Evolutionary conservation across 2,329 filamentous ascomycete genomes (phyloP), one percentile per base, ranked within the genome.

Genomic region (Zopfia rhizophila): DNA sequence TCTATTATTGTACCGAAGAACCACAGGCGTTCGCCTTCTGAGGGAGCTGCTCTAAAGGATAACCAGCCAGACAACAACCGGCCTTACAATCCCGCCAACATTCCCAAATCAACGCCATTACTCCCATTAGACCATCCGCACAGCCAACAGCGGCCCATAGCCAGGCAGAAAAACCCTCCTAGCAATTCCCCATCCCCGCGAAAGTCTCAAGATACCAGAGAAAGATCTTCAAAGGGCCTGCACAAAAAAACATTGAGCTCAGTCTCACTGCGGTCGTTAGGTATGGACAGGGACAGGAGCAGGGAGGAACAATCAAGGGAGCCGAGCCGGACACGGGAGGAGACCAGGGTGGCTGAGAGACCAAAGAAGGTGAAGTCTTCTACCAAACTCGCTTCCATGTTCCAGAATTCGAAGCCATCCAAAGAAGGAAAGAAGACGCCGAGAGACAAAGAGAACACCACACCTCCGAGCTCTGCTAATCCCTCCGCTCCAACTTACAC

Each of bases 391-490:
- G 84, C 85, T 1, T 85, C 82, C 4, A 81, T 97, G 42, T 81
- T 96, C 38, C 85, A 85, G 45, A 86, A 88, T 45, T 84, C 86
- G 48, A 91, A 88, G 67, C 91, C 90, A 7, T 80, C 86, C 40
- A 90, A 86, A 63, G 75, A 80, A 41, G 74, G 73, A 23, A 81
- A 83, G 10, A 76, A 79, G 40, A 71, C 76, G 17, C 77, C 70
- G 19, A 87, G 83, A 61, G 87, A 93, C 69, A 96, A 96, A 72
- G 91, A 96, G 72, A 96, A 96, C 68, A 82, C 80, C 41, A 86
- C 82, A 22, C 90, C 89, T 3, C 75, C 78, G 1, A 73, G 76
- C 46, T 77, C 76, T 3, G 66, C 75, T 10, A 72, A 75, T 28
- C 72, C 75, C 37, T 63, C 73, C 16, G 60, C 60, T 4, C 65